phyloP scores from a whole-genome alignment of 2,329 filamentous ascomycete genomes.

The Coccinonectria pachysandricola region DNA sequence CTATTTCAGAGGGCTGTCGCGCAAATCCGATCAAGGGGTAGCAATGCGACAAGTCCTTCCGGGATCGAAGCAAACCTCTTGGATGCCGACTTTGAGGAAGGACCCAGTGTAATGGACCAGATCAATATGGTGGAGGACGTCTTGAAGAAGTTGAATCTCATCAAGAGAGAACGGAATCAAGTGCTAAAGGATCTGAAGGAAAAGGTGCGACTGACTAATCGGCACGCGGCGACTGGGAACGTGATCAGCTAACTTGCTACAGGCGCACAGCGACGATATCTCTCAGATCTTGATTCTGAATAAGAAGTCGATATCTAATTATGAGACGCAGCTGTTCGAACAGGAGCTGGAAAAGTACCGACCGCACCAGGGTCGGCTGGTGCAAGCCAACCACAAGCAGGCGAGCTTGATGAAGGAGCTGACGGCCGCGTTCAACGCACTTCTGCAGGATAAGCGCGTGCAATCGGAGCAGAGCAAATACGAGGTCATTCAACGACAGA shows the following conservation, averaged over 20 bases:
- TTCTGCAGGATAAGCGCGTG: constrained; percentile 90
- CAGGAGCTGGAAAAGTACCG: constrained; percentile 96
- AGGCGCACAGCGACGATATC: constrained; percentile 95
- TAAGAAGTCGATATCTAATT: constrained; percentile 90
- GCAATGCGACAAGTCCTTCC: constrained; percentile 50
- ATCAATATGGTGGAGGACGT: constrained; percentile 82
- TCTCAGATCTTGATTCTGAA: constrained; percentile 95
- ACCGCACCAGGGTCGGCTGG: constrained; percentile 78
- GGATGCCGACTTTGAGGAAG: constrained; percentile 84
- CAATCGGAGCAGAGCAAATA: constrained; percentile 92
- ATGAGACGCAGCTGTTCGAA: constrained; percentile 87
- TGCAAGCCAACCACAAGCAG: constrained; percentile 95
- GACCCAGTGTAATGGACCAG: constrained; percentile 76
- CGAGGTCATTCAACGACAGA: constrained; percentile 74
- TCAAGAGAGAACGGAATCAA: constrained; percentile 85
- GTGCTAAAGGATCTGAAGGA: constrained; percentile 95
- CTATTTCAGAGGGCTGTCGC: constrained; percentile 81
- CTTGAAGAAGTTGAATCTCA: constrained; percentile 78
- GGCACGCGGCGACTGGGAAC: not conserved
- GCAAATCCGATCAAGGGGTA: constrained; percentile 59
- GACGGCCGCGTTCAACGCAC: constrained; percentile 72
- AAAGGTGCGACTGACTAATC: constrained; percentile 69
- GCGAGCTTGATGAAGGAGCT: constrained; percentile 90
- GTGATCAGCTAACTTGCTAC: constrained; percentile 11
- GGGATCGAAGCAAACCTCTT: constrained; percentile 65